A percentile compares a stretch with the other conserved stretches of the same genome.
Conservation (phyloP, 257 asterid genomes). For the Gentiana straminea region DNA sequence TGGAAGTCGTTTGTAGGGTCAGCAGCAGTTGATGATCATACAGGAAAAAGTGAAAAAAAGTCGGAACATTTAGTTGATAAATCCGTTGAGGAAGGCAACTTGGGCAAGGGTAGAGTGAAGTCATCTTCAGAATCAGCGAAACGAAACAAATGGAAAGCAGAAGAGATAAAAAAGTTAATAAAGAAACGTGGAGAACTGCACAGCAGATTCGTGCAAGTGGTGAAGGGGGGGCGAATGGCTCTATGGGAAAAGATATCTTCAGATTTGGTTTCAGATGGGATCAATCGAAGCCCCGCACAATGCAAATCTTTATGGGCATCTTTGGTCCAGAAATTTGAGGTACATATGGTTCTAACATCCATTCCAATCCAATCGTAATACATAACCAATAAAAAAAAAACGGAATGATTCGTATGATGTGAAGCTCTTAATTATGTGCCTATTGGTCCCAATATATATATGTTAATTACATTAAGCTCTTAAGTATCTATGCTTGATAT, state of each 20-base stretch:
- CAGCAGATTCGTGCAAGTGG: slow-evolving; percentile 68
- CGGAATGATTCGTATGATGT: too few species aligned
- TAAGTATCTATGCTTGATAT: too few species aligned
- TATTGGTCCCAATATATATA: too few species aligned
- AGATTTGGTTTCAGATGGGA: slow-evolving; percentile 43
- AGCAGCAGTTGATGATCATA: slow-evolving; percentile 10
- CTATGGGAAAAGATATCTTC: slow-evolving; percentile 95
- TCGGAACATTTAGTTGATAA: slow-evolving; percentile 17
- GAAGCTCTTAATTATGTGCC: too few species aligned
- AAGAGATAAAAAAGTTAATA: slow-evolving; percentile 72
- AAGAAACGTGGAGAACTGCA: slow-evolving; percentile 76
- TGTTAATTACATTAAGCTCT: too few species aligned
- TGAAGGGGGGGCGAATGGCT: slow-evolving; percentile 81
- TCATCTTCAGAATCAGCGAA: slow-evolving; percentile 40
- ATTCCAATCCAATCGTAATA: too few species aligned
- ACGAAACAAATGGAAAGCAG: slow-evolving; percentile 88
- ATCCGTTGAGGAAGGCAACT: slow-evolving; percentile 24
- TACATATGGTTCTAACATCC: slow-evolving; percentile 9
- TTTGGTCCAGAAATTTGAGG: slow-evolving; percentile 86
- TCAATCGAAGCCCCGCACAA: slow-evolving; percentile 70
- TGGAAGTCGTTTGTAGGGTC: slow-evolving; percentile 34
- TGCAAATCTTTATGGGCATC: slow-evolving; percentile 97
- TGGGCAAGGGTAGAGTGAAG: slow-evolving; percentile 30
- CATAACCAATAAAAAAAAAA: too few species aligned
- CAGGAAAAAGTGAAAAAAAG: slow-evolving; percentile 16